Conservation (phyloP, 192 early-diverging fungal species). For the Chytriomyces confervae region DNA sequence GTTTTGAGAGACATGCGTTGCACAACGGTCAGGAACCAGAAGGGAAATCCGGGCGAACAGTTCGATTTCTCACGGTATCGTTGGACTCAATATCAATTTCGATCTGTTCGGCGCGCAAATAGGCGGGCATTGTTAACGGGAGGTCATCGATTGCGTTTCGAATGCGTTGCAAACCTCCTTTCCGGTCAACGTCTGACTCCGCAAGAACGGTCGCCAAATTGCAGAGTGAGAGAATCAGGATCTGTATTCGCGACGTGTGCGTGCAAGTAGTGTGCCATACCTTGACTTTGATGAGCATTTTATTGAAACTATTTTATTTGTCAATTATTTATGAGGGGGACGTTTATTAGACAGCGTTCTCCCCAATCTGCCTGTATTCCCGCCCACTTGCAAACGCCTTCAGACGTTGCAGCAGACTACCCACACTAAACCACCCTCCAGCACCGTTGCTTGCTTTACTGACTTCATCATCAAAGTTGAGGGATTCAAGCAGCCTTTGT, state of each 20-base stretch:
- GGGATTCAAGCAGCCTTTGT: slow-evolving; percentile 12
- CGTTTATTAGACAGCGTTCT: neutral
- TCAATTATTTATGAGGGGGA: neutral
- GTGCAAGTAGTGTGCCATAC: slow-evolving; percentile 42
- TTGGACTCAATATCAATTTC: slow-evolving; percentile 86
- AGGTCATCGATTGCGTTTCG: neutral
- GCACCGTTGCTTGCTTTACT: neutral
- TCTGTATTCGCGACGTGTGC: neutral
- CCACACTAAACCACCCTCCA: slow-evolving; percentile 7
- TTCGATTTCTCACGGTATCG: slow-evolving; percentile 59
- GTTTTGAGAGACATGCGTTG: slow-evolving; percentile 9
- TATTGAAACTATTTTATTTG: slow-evolving; percentile 29
- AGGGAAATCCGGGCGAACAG: neutral
- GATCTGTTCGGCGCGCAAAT: slow-evolving; percentile 64
- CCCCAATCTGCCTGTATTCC: slow-evolving; percentile 9
- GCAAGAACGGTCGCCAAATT: neutral
- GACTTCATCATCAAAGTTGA: slow-evolving; percentile 34
- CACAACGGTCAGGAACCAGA: neutral
- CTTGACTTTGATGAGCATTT: slow-evolving; percentile 82
- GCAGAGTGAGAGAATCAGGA: neutral
- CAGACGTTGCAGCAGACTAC: slow-evolving; percentile 3
- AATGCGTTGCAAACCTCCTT: slow-evolving; percentile 71
- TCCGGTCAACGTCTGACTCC: slow-evolving; percentile 78
- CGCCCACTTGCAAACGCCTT: slow-evolving; percentile 11
- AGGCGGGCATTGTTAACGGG: neutral